phyloP scores from a whole-genome alignment of 139 green algal genomes.

The Chlamydomonas sp. region DNA sequence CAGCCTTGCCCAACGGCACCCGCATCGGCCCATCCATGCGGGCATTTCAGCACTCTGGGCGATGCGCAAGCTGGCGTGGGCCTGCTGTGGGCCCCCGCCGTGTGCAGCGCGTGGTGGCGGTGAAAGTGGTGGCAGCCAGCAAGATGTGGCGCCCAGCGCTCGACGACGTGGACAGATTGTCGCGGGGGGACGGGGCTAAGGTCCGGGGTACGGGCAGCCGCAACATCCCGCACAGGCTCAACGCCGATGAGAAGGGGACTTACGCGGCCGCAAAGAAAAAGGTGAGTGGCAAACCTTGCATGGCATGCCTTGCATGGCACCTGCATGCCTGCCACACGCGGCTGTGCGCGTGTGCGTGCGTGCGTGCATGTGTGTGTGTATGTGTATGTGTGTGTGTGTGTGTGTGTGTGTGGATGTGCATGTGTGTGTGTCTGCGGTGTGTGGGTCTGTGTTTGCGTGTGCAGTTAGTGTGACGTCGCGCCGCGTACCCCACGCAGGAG shows the following conservation, averaged over 20 bases:
- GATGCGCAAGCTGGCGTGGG: too few relatives aligned
- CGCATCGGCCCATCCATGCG: too few relatives aligned
- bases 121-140: too few relatives aligned
- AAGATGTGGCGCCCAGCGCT: conserved; percentile 43
- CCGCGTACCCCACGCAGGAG: too few relatives aligned
- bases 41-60: too few relatives aligned
- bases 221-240: conserved; percentile 56
- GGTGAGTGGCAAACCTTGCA: conserved; percentile 11
- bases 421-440: background rate
- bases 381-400: background rate
- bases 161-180: conserved; percentile 63
- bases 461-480: too few relatives aligned
- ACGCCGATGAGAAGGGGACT: conserved; percentile 45
- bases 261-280: conserved; percentile 60
- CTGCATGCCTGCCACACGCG: too few relatives aligned
- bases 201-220: conserved; percentile 44
- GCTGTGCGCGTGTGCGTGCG: too few relatives aligned
- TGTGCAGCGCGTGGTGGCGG: too few relatives aligned
- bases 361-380: conserved; percentile 1
- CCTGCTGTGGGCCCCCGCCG: too few relatives aligned
- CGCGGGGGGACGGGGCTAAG: conserved; percentile 31
- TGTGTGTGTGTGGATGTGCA: background rate
- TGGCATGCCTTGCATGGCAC: background rate
- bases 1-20: too few relatives aligned
- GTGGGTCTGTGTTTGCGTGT: too few relatives aligned